Conservation (phyloP, 2,329 filamentous ascomycete species). For the Diaporthe caulivora region DNA sequence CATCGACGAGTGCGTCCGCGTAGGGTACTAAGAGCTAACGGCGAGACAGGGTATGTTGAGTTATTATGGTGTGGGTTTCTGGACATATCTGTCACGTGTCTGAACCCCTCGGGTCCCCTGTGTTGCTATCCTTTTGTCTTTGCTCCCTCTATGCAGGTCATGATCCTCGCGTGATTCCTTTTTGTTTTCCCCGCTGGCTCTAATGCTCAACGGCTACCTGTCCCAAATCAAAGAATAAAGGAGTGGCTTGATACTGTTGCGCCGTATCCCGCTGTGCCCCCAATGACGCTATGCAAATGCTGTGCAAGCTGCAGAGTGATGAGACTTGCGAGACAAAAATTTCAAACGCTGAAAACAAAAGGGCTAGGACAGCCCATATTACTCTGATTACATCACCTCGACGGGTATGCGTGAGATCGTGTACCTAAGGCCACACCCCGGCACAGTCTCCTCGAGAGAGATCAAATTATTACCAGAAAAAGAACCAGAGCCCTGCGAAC, state of each 20-base stretch:
- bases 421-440: neutral
- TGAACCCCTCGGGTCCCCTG: neutral
- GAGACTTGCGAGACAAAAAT: neutral
- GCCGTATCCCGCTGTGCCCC: slow-evolving; percentile 40
- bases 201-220: neutral
- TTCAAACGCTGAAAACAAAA: neutral
- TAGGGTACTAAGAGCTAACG: neutral
- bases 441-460: neutral
- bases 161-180: neutral
- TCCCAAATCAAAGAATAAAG: slow-evolving; percentile 23
- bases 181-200: slow-evolving; percentile 6
- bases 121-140: neutral
- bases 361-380: neutral
- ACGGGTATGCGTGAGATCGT: neutral
- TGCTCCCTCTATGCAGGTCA: slow-evolving; percentile 20
- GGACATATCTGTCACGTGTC: slow-evolving; percentile 1
- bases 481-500: slow-evolving; percentile 8
- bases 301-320: slow-evolving; percentile 10
- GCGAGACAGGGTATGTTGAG: neutral
- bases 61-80: neutral
- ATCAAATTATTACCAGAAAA: neutral
- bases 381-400: slow-evolving; percentile 6
- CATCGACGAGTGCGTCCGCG: neutral
- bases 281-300: slow-evolving; percentile 39
- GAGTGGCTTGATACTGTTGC: slow-evolving; percentile 41